Base-by-base conservation (phyloP, 2,329 filamentous ascomycete species). In the Ophiocordyceps sinensis region DNA sequence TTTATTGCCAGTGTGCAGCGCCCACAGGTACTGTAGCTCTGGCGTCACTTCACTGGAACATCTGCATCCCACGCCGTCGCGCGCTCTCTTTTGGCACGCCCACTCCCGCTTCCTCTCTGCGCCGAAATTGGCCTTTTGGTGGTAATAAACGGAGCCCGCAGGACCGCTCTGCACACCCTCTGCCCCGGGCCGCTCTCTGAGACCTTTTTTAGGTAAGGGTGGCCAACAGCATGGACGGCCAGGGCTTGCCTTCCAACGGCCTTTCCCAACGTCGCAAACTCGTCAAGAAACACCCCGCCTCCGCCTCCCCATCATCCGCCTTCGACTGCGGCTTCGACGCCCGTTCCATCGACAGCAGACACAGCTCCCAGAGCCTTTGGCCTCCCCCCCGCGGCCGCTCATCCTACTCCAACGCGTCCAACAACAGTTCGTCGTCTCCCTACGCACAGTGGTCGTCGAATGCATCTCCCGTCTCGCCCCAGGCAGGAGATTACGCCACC, bases 351-450 rank as follows among this genome's bases (percentile, higher is more conserved):
- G 66, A 69, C 60, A 77, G 71, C 65, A 71, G 77, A 67, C 69
- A 70, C 60, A 79, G 75, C 70, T 77, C 75, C 50, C 69, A 71
- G 53, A 78, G 72, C 58, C 65, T 79, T 57, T 71, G 66, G 57
- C 70, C 73, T 57, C 67, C 73, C 55, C 74, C 75, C 55, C 64
- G 64, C 53, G 59, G 61, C 52, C 65, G 64, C 46, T 65, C 63
- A 42, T 64, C 63, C 45, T 62, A 63, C 49, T 62, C 63, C 52
- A 66, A 68, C 66, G 63, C 68, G 56, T 69, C 69, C 53, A 65
- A 61, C 53, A 64, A 60, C 62, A 62, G 58, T 50, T 65, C 62
- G 43, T 68, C 68, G 43, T 67, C 68, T 55, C 65, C 65, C 56
- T 65, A 67, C 45, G 54, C 56, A 42, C 58, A 55, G 49, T 62